phyloP scores from a whole-genome alignment of 805 yeast species.

The Saturnispora gosingensis region DNA sequence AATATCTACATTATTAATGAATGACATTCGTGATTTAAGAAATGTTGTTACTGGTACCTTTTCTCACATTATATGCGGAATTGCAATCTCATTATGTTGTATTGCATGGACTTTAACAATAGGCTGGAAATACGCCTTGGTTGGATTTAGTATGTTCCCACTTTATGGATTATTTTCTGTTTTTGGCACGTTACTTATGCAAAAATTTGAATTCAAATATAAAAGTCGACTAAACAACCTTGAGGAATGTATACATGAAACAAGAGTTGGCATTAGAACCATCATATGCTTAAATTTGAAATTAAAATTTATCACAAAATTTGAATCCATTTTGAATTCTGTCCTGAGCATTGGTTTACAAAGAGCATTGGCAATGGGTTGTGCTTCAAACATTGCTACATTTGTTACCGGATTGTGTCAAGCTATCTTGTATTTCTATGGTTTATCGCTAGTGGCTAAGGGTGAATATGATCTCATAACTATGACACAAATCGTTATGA shows the following conservation, averaged over 20 bases:
- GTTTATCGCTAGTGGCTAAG: conserved; percentile 57
- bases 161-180: conserved; percentile 41
- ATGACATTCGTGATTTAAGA: conserved; percentile 75
- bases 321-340: conserved; percentile 22
- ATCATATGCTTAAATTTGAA: conserved; percentile 50
- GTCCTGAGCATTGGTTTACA: conserved; percentile 34
- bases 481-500: conserved; percentile 59
- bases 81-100: conserved; percentile 50
- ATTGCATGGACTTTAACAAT: conserved; percentile 63
- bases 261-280: conserved; percentile 51
- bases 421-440: conserved; percentile 69
- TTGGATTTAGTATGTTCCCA: conserved; percentile 72
- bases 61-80: conserved; percentile 42
- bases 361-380: conserved; percentile 55
- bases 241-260: conserved; percentile 46
- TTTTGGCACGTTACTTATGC: conserved; percentile 18
- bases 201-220: conserved; percentile 49
- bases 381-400: conserved; percentile 53
- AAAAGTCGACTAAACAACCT: conserved; percentile 44
- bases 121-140: conserved; percentile 85
- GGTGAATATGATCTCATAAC: conserved; percentile 47
- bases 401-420: conserved; percentile 53
- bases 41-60: conserved; percentile 54
- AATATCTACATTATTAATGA: conserved; percentile 59
- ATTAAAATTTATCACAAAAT: conserved; percentile 34